These are phyloP conservation scores for Penicillium thymicola DNA, from an alignment of 2,329 filamentous ascomycete species.

Conservation along the genomic window DNA sequence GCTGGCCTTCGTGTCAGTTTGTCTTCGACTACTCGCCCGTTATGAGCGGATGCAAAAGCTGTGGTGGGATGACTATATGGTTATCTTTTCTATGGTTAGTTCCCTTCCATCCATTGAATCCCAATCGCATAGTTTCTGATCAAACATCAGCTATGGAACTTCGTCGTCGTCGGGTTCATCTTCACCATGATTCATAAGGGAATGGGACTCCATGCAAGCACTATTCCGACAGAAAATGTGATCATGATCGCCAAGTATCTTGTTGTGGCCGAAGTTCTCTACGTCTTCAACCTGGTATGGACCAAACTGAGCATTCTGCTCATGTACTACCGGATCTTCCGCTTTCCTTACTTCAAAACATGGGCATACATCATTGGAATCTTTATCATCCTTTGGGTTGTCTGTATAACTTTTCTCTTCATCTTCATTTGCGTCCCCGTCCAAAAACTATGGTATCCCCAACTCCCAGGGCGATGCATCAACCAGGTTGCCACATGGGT, in stretches of 20 bases:
- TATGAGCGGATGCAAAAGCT: conserved; percentile 43
- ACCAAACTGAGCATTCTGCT: conserved; percentile 28
- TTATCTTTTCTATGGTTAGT: conserved; percentile 49
- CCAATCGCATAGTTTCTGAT: background rate
- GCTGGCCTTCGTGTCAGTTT: conserved; percentile 40
- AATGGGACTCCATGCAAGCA: background rate
- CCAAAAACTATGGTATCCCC: conserved; percentile 28
- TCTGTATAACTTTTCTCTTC: conserved; percentile 29
- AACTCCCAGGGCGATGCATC: conserved; percentile 26
- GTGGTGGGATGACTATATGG: conserved; percentile 54
- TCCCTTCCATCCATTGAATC: background rate
- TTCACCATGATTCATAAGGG: background rate
- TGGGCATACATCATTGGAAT: conserved; percentile 28
- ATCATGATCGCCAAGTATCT: conserved; percentile 31
- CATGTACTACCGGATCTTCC: conserved; percentile 32
- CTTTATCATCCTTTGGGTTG: conserved; percentile 27
- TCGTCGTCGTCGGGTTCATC: background rate
- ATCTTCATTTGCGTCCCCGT: conserved; percentile 31
- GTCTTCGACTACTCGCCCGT: conserved; percentile 44
- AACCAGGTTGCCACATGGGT: background rate
- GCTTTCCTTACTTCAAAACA: conserved; percentile 26
- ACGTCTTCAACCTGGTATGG: conserved; percentile 34
- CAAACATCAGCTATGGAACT: background rate
- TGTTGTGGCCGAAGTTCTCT: conserved; percentile 41
- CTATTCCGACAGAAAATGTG: background rate